Percentiles rank a stretch among this genome's conserved stretches.
Evolutionary conservation across 2,329 filamentous ascomycete genomes (phyloP).

Genomic region (Ophiocordyceps robertsii): DNA sequence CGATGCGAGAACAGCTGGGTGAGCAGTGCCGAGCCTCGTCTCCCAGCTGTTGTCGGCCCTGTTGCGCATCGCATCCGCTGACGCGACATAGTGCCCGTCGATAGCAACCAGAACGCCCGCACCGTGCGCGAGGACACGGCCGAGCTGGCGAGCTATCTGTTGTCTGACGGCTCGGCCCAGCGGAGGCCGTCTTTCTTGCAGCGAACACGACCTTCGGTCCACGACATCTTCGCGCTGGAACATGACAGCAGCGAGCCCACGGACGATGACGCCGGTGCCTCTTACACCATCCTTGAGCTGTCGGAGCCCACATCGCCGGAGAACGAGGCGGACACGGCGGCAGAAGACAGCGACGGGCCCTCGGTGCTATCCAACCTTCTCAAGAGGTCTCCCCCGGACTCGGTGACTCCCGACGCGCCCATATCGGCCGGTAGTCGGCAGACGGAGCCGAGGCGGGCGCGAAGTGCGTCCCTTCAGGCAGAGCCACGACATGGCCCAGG

Average conservation of each 20-base stretch:
- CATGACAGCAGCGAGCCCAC: slow-evolving; percentile 7
- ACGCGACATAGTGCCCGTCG: slow-evolving; percentile 35
- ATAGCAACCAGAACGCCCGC: slow-evolving; percentile 61
- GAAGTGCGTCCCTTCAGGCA: background rate
- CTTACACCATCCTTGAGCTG: slow-evolving; percentile 46
- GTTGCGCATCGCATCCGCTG: background rate
- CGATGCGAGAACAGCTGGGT: slow-evolving; percentile 47
- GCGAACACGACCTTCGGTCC: slow-evolving; percentile 15
- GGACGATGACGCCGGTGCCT: slow-evolving; percentile 13
- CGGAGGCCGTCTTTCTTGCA: slow-evolving; percentile 33
- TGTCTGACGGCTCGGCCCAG: slow-evolving; percentile 46
- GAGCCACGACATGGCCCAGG: slow-evolving; percentile 4
- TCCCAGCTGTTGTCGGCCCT: background rate
- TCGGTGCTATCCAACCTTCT: slow-evolving; percentile 37
- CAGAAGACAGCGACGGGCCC: slow-evolving; percentile 12
- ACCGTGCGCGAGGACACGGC: slow-evolving; percentile 78
- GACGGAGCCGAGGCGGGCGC: slow-evolving; percentile 1
- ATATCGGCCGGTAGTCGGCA: background rate
- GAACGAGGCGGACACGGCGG: slow-evolving; percentile 5
- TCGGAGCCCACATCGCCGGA: slow-evolving; percentile 30
- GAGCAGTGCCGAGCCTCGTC: slow-evolving; percentile 7
- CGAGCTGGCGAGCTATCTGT: slow-evolving; percentile 70
- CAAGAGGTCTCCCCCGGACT: slow-evolving; percentile 32
- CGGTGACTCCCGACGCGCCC: slow-evolving; percentile 7
- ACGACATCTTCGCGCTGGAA: slow-evolving; percentile 13